phyloP scores from a whole-genome alignment of 1,139 yeast genomes.

The Ogataea hybrid region DNA sequence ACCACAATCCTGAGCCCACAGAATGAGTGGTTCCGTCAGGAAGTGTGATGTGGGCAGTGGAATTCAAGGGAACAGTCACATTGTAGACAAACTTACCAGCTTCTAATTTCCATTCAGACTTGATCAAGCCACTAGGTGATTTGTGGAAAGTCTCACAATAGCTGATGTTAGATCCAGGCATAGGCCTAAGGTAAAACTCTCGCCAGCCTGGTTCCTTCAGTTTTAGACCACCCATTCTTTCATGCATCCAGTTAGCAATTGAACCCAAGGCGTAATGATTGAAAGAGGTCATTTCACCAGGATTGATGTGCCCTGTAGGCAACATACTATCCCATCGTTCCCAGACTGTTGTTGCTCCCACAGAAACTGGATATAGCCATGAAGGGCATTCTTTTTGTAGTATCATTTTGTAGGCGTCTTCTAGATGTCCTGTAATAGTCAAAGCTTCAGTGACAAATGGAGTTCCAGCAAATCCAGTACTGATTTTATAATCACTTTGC shows the following conservation, averaged over 20 bases:
- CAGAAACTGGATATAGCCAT: conserved; percentile 29
- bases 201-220: conserved; percentile 23
- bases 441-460: conserved; percentile 27
- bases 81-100: conserved; percentile 6
- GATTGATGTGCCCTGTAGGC: conserved; percentile 27
- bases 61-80: conserved; percentile 8
- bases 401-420: conserved; percentile 25
- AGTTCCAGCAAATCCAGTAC: conserved; percentile 30
- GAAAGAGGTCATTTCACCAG: conserved; percentile 31
- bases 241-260: conserved; percentile 25
- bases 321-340: conserved; percentile 31
- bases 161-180: conserved; percentile 10
- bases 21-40: conserved; percentile 8
- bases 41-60: conserved; percentile 7
- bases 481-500: conserved; percentile 18
- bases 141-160: conserved; percentile 9
- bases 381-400: conserved; percentile 25
- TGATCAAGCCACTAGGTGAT: conserved; percentile 9
- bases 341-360: conserved; percentile 31
- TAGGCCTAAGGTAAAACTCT: conserved; percentile 6
- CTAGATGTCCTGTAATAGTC: conserved; percentile 21
- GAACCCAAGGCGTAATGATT: conserved; percentile 30
- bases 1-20: conserved; percentile 12
- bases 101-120: conserved; percentile 10
- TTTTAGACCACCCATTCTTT: conserved; percentile 21